Evolutionary conservation across 202 grass and related monocot species (phyloP).

Genomic region (Digitaria exilis): DNA sequence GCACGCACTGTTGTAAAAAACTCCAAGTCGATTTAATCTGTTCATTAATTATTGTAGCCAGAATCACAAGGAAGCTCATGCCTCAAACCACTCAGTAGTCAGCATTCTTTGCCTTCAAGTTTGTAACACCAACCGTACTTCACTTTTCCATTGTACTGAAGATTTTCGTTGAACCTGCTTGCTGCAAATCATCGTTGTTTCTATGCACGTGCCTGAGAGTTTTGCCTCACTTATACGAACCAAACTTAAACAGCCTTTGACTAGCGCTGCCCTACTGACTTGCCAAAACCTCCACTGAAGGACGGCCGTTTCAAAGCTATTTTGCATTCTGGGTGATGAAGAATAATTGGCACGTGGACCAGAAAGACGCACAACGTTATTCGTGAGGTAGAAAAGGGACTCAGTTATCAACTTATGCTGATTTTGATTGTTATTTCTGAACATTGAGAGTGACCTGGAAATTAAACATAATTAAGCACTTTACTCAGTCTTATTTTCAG

Average conservation of each 20-base stretch:
- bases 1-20: neutral
- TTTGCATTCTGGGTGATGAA: neutral
- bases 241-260: neutral
- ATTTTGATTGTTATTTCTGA: neutral
- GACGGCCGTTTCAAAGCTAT: neutral
- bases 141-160: neutral
- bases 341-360: neutral
- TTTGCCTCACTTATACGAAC: neutral
- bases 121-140: neutral
- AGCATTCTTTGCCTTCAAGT: neutral
- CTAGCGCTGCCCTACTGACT: neutral
- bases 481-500: no score
- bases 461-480: neutral
- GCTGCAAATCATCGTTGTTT: neutral
- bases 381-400: neutral
- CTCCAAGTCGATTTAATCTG: neutral
- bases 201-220: neutral
- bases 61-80: neutral
- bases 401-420: neutral
- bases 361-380: neutral
- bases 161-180: slow-evolving; percentile 23
- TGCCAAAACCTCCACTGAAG: neutral
- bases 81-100: neutral
- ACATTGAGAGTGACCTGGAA: neutral
- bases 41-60: neutral